These are phyloP conservation scores for Scedosporium minutisporum DNA, from an alignment of 2,329 filamentous ascomycete genomes.

Conservation along the genomic window DNA sequence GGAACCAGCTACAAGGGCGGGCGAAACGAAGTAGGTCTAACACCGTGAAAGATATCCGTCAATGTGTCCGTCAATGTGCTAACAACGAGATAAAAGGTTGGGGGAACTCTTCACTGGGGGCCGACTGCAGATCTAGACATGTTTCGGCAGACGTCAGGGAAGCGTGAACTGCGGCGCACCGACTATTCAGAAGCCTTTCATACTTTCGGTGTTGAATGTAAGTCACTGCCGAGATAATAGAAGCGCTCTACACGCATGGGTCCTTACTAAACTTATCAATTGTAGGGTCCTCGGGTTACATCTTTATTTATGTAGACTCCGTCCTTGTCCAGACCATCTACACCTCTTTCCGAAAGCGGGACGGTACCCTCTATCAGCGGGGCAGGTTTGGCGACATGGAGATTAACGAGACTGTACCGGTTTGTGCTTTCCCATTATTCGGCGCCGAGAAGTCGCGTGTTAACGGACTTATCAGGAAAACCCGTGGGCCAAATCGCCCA, in stretches of 20 bases:
- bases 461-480: constrained; percentile 24
- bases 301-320: constrained; percentile 79
- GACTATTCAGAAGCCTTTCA: constrained; percentile 62
- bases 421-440: background rate
- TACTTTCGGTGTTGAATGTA: constrained; percentile 66
- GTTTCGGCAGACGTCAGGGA: constrained; percentile 77
- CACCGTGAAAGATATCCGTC: too few species aligned
- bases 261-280: too few species aligned
- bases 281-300: constrained; percentile 65
- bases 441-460: background rate
- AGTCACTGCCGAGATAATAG: background rate
- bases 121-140: constrained; percentile 62
- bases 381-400: constrained; percentile 46
- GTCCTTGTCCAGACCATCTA: constrained; percentile 73
- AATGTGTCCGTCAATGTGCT: too few species aligned
- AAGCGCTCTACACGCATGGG: too few species aligned
- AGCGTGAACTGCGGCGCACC: constrained; percentile 63
- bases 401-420: constrained; percentile 29
- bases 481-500: constrained; percentile 53
- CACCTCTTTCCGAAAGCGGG: constrained; percentile 55
- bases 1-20: constrained; percentile 65
- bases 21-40: constrained; percentile 67
- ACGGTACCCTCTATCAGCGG: constrained; percentile 50
- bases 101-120: constrained; percentile 64
- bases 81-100: background rate